Evolutionary conservation across 805 yeast genomes (phyloP), one percentile per base, ranked within the genome.

Genomic region (Kurtzmaniella fragi): DNA sequence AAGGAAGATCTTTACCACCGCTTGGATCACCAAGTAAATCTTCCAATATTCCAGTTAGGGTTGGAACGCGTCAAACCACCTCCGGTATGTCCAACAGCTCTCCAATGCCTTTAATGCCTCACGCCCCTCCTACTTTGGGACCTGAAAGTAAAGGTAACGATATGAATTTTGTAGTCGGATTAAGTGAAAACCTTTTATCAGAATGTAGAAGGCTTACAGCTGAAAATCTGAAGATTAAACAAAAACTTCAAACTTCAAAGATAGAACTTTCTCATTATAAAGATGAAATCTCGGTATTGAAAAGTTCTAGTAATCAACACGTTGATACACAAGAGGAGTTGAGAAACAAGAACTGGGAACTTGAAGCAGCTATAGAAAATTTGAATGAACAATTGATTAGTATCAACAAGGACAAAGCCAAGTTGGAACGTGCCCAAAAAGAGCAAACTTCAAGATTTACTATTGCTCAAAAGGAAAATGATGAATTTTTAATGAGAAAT

Each of bases 121-220:
- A 46, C 12, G 52, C 57, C 2, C 38, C 59, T 6, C 66, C 67
- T n/a, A 51, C 54, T 3, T 47, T 67, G 39, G 66, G 69, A 8
- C 71, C 71, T 1, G 75, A 69, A 47, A 52, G 67, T 7, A 69
- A 67, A 42, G 78, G 78, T 15, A 78, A 78, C 46, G 85, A 83
- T 43, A 77, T 82, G 66, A 77, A 78, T 52, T 84, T 84, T 53
- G 79, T 83, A 12, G 83, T 83, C 42, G 87, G 84, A 3, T 59
- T 84, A 40, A 80, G 87, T 60, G 91, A 84, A 49, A 82, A 82
- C 41, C 62, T 84, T 45, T 67, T 84, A 13, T 63, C 73, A 32
- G 88, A 85, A 56, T 83, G 89, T 50, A 74, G 90, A 47, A 71
- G 82, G 44, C 65, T 84, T 40, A 82, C 78, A 39, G 80, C 84